These are phyloP conservation scores for Trichoderma reesei DNA, from an alignment of 495 filamentous ascomycete species.

Conservation along the genomic window DNA sequence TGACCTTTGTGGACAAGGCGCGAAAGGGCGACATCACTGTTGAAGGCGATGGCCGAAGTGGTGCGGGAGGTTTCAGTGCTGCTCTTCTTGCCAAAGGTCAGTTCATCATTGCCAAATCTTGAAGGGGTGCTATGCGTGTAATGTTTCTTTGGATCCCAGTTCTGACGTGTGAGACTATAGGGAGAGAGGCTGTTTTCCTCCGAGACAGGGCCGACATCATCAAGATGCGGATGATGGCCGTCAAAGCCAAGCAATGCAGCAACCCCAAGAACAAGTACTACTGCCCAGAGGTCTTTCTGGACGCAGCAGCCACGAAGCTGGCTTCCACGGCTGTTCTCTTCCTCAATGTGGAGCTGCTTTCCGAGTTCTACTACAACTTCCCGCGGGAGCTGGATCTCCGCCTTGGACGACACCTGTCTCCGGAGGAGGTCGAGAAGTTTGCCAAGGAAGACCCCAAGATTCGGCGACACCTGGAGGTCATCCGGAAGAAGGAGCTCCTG, in stretches of 20 bases:
- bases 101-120: conserved; percentile 10
- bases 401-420: conserved; percentile 71
- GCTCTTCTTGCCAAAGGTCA: conserved; percentile 71
- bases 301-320: conserved; percentile 91
- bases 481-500: conserved; percentile 81
- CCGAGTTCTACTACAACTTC: conserved; percentile 96
- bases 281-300: conserved; percentile 95
- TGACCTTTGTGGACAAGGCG: conserved; percentile 81
- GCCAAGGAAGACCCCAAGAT: conserved; percentile 88
- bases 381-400: conserved; percentile 81
- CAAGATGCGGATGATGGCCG: conserved; percentile 76
- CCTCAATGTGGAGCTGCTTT: conserved; percentile 92
- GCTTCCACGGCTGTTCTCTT: conserved; percentile 92
- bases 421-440: conserved; percentile 75
- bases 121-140: background rate
- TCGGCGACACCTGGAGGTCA: conserved; percentile 78
- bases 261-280: conserved; percentile 80
- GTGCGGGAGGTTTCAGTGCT: conserved; percentile 86
- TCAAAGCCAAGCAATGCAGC: conserved; percentile 80
- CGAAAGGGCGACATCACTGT: conserved; percentile 73
- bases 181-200: conserved; percentile 86
- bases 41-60: conserved; percentile 70
- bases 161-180: conserved; percentile 32
- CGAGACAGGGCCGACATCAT: conserved; percentile 81
- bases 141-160: background rate